Evolutionary conservation across 176 grass and related monocot genomes (phyloP).

Genomic region (Oryza officinalis): DNA sequence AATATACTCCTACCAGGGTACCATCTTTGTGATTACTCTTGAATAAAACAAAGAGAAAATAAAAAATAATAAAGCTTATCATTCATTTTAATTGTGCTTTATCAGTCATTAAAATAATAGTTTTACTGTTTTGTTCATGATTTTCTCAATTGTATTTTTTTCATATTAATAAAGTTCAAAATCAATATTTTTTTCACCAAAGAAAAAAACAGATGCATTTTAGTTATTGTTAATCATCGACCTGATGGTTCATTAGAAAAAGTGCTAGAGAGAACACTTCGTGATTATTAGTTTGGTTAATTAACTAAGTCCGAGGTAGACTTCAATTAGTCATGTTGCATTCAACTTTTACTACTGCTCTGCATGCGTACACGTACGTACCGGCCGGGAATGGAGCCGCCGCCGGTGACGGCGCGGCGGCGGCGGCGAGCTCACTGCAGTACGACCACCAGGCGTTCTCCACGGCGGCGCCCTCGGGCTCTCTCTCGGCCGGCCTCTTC

Average conservation of each 20-base stretch:
- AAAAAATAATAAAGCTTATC: neutral
- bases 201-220: neutral
- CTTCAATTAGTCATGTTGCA: neutral
- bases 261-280: neutral
- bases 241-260: neutral
- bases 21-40: neutral
- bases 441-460: constrained; percentile 19
- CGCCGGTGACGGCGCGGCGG: neutral
- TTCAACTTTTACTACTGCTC: neutral
- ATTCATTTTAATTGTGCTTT: neutral
- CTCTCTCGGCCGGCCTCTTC: constrained; percentile 36
- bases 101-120: neutral
- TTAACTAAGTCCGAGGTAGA: neutral
- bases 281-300: neutral
- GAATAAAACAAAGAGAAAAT: neutral
- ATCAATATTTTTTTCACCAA: neutral
- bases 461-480: neutral
- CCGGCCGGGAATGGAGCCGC: neutral
- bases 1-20: too few relatives aligned
- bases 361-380: neutral
- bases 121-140: neutral
- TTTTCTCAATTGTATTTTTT: neutral
- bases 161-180: neutral
- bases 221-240: neutral
- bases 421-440: neutral